Evolutionary conservation across 768 basidiomycete genomes (phyloP), one percentile per base, ranked within the genome.

Genomic region (Suillus decipiens): DNA sequence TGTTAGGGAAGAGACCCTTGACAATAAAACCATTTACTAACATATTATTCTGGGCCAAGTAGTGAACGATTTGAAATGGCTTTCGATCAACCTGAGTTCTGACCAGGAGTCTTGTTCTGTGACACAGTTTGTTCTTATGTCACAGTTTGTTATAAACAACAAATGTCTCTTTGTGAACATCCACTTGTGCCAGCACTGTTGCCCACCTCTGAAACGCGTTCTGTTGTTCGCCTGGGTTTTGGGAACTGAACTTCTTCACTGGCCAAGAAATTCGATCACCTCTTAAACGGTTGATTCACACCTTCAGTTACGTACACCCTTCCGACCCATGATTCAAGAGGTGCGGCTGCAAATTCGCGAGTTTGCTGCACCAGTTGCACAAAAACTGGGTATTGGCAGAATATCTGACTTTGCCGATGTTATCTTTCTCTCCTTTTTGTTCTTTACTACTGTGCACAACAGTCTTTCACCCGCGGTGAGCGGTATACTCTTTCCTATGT

Each of bases 391-490:
- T 53, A 79, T 91, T 48, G 77, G 79, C 17, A 80, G 83, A 60
- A 81, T 92, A 54, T 80, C 83, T 0, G 78, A 81, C 2, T 80
- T 87, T 68, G 79, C 89, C 19, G 78, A 83, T 39, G 80, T 82
- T 2, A 77, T 91, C 57, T 71, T 84, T 51, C 75, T 79, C 66
- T 78, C 89, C 2, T 84, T 86, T 69, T 64, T 82, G 33, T 78
- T 80, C 60, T 93, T 92, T 71, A 80, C 84, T 24, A 68, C 79
- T 57, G 71, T 89, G 48, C 88, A 92, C 66, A 75, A 82, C 61
- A 78, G 84, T 43, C 54, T 88, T 36, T 85, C 88, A 5, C 90
- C 90, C 1, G 67, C 78, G 42, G 64, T 84, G 37, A 86, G 83
- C 67, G 73, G 69, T 34, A 70, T 73, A 19, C 74, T 82, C 67